Base-by-base conservation (phyloP, 768 basidiomycete species). In the Lactarius akahatsu region DNA sequence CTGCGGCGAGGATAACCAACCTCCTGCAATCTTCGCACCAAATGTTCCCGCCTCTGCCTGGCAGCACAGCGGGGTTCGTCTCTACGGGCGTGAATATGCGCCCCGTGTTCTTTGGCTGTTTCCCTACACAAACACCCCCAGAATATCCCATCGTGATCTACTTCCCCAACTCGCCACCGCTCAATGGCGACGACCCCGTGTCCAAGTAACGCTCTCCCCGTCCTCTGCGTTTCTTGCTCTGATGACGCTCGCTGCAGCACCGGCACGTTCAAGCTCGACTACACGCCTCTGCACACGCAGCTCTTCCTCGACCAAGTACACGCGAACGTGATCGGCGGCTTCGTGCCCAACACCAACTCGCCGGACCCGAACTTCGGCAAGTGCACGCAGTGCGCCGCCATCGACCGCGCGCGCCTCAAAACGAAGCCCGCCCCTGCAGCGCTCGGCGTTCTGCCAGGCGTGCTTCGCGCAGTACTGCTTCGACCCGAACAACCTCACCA, bases 81-180 rank as follows among this genome's bases (percentile, higher is more conserved):
- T 74, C 77, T 1, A 82, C 82, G 5, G 88, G 89, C 41, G 80
- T 91, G 1, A 90, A 87, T 71, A 77, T 77, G 55, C 83, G 87
- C 32, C 85, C 90, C 2, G 89, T 89, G 0, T 92, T 94, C 78
- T 93, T 92, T 77, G 92, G 92, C 3, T 93, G 92, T 73, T 77
- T 88, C 71, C 83, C 86, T 18, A 72, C 62, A 3, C 73, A 81
- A 56, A 74, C 32, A 4, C 81, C 86, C 16, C 76, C 84, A 1
- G 83, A 84, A 64, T 89, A 81, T 68, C 91, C 91, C 0, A 69
- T 93, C 23, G 76, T 93, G 47, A 82, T 93, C 52, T 92, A 90
- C 71, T 78, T 93, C 8, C 92, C 92, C 7, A 91, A 89, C 73
- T 81, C 89, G 36, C 89, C 91, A n/a, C 88, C 88, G 3, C 70